Evolutionary conservation across 179 eudicot genomes (phyloP).

Genomic region (Dionaea muscipula): DNA sequence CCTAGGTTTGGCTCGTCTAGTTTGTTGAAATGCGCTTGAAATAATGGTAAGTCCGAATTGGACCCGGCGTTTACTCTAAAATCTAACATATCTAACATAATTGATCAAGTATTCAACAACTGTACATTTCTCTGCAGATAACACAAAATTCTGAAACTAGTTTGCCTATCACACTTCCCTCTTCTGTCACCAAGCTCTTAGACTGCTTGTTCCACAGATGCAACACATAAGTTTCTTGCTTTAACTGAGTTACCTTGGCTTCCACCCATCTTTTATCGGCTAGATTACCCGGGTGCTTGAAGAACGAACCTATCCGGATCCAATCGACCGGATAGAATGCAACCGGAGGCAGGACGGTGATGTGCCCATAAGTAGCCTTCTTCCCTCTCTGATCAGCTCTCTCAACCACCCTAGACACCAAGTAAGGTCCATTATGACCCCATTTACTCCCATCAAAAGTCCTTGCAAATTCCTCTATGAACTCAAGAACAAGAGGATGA

Average conservation of each 20-base stretch:
- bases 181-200: slow-evolving; percentile 30
- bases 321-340: slow-evolving; percentile 43
- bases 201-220: slow-evolving; percentile 67
- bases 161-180: slow-evolving; percentile 39
- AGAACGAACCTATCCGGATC: slow-evolving; percentile 23
- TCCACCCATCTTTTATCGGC: slow-evolving; percentile 22
- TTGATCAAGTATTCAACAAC: no score
- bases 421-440: slow-evolving; percentile 66
- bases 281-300: slow-evolving; percentile 14
- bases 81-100: no score
- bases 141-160: slow-evolving; percentile 38
- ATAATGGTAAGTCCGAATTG: no score
- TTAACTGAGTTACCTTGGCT: slow-evolving; percentile 20
- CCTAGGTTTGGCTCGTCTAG: no score
- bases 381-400: slow-evolving; percentile 5
- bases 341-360: slow-evolving; percentile 28
- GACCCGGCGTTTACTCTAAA: no score
- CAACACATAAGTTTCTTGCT: slow-evolving; percentile 32
- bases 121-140: slow-evolving; percentile 23
- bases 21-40: no score
- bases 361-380: slow-evolving; percentile 4
- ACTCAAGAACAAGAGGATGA: slow-evolving; percentile 39
- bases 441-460: slow-evolving; percentile 59
- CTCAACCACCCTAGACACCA: slow-evolving; percentile 36
- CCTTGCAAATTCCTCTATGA: slow-evolving; percentile 53